Evolutionary conservation across 805 yeast species (phyloP), one percentile per base, ranked within the genome.

Genomic region (Wickerhamomyces xylosicus): DNA sequence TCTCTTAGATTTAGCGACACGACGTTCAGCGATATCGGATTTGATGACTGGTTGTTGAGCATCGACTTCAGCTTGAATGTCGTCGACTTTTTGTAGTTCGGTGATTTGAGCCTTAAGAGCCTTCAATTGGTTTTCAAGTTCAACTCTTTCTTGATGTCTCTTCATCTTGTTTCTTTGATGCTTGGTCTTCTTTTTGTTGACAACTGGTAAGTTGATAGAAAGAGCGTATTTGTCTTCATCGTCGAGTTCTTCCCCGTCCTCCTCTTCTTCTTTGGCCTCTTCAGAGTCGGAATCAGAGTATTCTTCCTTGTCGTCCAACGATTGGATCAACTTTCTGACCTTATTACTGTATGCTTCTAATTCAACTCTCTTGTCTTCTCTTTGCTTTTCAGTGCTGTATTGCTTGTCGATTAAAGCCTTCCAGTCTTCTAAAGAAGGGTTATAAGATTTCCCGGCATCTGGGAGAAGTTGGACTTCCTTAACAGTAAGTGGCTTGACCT

Each of bases 371-470:
- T 75, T 70, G 42, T 76, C 74, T 50, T 85, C 96, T 40, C 68
- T 72, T 37, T 72, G 67, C 52, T 76, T 74, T 52, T 86, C 95
- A 39, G 67, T 65, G 38, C 57, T 68, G 49, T 69, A 79, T 59
- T 87, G 97, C 39, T 67, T 64, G 38, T 73, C 64, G 38, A 92
- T 73, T 48, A 89, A 68, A 16, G 59, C 61, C 49, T 77, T 76
- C 98, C 98, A 92, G 20, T 83, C 75, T 40, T 79, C 82, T 46
- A 79, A 66, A 11, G 90, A 71, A 19, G 98, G 98, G 56, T 92
- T 92, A 56, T 86, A 92, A 2, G 97, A 89, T 57, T 82, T 84
- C 40, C 97, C 97, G 2, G 80, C 92, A 50, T 80, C 79, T 11
- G 95, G 87, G 3, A 77, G 41, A 2, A 48, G 58, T 16, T 67